These are phyloP conservation scores for Aspergillus egyptiacus DNA, from an alignment of 495 filamentous ascomycete species.

Conservation along the genomic window DNA sequence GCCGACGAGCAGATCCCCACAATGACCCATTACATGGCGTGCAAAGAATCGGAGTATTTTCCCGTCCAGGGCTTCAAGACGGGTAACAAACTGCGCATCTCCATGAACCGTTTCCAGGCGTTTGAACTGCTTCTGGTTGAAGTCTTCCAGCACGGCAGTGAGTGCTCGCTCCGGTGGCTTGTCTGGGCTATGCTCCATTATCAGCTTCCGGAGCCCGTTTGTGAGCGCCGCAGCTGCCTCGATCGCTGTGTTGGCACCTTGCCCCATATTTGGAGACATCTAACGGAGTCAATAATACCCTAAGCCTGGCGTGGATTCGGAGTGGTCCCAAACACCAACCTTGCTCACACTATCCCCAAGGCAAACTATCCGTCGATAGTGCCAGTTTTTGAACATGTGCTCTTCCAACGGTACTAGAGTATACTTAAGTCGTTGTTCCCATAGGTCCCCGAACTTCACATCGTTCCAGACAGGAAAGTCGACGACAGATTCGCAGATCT, in stretches of 20 bases:
- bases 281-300: background rate
- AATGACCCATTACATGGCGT: no score
- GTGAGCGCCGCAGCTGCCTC: background rate
- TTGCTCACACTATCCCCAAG: constrained; percentile 17
- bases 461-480: background rate
- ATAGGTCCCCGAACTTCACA: background rate
- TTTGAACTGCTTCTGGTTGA: no score
- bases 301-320: background rate
- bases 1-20: no score
- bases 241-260: background rate
- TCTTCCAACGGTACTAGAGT: constrained; percentile 15
- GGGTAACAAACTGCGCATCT: no score
- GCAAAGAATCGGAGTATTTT: no score
- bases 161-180: no score
- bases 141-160: no score
- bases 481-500: background rate
- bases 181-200: no score
- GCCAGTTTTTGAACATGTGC: constrained; percentile 7
- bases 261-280: background rate
- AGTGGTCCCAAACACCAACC: no score
- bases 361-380: constrained; percentile 9
- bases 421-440: background rate
- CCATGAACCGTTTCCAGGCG: no score
- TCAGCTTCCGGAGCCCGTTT: background rate
- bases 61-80: no score